These are phyloP conservation scores for Phylloporus sp. DNA, from an alignment of 768 basidiomycete genomes.

Conservation along the genomic window DNA sequence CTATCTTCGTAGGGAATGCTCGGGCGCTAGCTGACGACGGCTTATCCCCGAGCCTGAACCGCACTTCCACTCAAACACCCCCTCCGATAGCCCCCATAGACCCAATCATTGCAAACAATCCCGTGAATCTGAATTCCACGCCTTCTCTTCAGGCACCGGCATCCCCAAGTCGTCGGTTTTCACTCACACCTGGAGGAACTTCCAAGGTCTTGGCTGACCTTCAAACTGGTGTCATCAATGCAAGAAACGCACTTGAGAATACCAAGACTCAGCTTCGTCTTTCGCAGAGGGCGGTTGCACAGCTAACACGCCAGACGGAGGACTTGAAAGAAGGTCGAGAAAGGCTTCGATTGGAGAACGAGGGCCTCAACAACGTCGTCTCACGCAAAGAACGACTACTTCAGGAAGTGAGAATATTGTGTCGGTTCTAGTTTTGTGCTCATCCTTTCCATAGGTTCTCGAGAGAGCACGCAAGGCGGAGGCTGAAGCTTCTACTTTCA, in stretches of 20 bases:
- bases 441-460: slow-evolving; percentile 46
- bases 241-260: slow-evolving; percentile 78
- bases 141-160: slow-evolving; percentile 39
- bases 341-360: slow-evolving; percentile 76
- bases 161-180: slow-evolving; percentile 50
- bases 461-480: slow-evolving; percentile 87
- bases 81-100: slow-evolving; percentile 34
- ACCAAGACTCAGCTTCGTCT: slow-evolving; percentile 77
- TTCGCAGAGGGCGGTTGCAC: slow-evolving; percentile 78
- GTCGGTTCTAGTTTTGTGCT: background rate
- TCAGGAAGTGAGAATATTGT: slow-evolving; percentile 60
- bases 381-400: slow-evolving; percentile 80
- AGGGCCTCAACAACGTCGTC: slow-evolving; percentile 83
- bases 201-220: slow-evolving; percentile 86
- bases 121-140: slow-evolving; percentile 33
- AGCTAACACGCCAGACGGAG: slow-evolving; percentile 79
- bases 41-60: slow-evolving; percentile 32
- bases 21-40: slow-evolving; percentile 78
- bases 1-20: slow-evolving; percentile 60
- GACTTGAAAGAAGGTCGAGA: slow-evolving; percentile 87
- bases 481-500: slow-evolving; percentile 62
- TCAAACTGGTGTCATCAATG: slow-evolving; percentile 76
- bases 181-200: slow-evolving; percentile 72
- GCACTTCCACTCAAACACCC: slow-evolving; percentile 29
- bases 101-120: slow-evolving; percentile 23